phyloP scores from a whole-genome alignment of 148 eudicot species.

The Cornus controversa region DNA sequence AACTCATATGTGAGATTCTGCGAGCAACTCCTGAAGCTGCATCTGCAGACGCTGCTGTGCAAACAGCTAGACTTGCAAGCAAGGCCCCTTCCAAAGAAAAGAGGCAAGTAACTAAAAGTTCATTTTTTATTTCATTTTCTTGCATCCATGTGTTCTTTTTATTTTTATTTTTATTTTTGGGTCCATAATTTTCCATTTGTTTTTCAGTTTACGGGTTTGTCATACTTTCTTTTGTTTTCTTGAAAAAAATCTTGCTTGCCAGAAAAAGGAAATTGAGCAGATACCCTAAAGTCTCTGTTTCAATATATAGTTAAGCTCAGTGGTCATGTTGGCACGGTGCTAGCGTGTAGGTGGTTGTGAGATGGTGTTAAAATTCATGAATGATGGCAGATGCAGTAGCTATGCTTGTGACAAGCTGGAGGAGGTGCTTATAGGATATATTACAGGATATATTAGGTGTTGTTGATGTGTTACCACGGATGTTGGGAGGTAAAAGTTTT shows the following conservation, averaged over 20 bases:
- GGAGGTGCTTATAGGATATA: too few relatives aligned
- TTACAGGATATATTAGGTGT: too few relatives aligned
- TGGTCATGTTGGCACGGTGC: neutral
- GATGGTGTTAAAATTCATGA: too few relatives aligned
- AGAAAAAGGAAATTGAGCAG: too few relatives aligned
- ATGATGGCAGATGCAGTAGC: too few relatives aligned
- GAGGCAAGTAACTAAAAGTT: conserved; percentile 50
- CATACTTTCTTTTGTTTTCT: neutral
- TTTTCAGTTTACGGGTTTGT: neutral
- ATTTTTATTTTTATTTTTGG: neutral
- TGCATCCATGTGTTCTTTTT: neutral
- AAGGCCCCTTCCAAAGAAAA: conserved; percentile 80
- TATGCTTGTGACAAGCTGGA: too few relatives aligned
- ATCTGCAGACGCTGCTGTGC: conserved; percentile 92
- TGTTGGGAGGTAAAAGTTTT: neutral
- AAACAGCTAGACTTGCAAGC: conserved; percentile 94
- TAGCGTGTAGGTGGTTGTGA: neutral
- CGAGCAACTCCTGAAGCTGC: conserved; percentile 99
- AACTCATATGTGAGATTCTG: conserved; percentile 92
- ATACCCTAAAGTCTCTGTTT: too few relatives aligned
- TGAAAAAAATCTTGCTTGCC: neutral
- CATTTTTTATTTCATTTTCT: neutral
- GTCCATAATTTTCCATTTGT: neutral
- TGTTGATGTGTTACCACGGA: neutral
- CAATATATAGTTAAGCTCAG: neutral